phyloP scores from a whole-genome alignment of 257 asterid species.

The Perilla frutescens region DNA sequence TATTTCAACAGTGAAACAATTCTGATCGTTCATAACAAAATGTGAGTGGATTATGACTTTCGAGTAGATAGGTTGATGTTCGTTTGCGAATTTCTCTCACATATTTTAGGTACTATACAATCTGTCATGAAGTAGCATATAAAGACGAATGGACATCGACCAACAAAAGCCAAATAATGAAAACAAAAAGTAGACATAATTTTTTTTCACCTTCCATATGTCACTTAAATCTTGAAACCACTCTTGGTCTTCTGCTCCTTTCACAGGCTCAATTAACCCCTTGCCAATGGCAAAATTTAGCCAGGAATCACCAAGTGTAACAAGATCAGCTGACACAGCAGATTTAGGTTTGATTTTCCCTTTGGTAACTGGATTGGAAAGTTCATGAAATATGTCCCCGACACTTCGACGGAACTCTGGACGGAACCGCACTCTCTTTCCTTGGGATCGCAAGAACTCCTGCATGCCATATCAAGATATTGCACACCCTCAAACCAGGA shows the following conservation, averaged over 20 bases:
- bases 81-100: not conserved
- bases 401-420: constrained; percentile 76
- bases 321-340: constrained; percentile 73
- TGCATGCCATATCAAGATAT: constrained; percentile 38
- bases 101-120: constrained; percentile 1
- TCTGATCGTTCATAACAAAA: constrained; percentile 31
- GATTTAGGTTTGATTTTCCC: constrained; percentile 64
- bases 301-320: constrained; percentile 94
- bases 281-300: constrained; percentile 69
- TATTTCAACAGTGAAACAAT: constrained; percentile 52
- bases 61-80: not conserved
- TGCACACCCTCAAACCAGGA: not conserved
- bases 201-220: constrained; percentile 80
- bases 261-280: constrained; percentile 78
- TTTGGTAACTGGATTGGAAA: constrained; percentile 51
- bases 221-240: constrained; percentile 78
- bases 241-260: constrained; percentile 66
- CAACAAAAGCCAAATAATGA: constrained; percentile 19
- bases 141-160: not conserved
- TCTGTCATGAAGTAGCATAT: constrained; percentile 21
- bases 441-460: constrained; percentile 87
- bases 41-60: not conserved
- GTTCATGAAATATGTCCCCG: constrained; percentile 69
- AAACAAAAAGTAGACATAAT: not conserved
- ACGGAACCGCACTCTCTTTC: constrained; percentile 69